A percentile compares a stretch with the other conserved stretches of the same genome.
These are phyloP conservation scores for Ceratorhiza oryzae-sativae DNA, from an alignment of 1,284 basidiomycete species.

Conservation along the genomic window DNA sequence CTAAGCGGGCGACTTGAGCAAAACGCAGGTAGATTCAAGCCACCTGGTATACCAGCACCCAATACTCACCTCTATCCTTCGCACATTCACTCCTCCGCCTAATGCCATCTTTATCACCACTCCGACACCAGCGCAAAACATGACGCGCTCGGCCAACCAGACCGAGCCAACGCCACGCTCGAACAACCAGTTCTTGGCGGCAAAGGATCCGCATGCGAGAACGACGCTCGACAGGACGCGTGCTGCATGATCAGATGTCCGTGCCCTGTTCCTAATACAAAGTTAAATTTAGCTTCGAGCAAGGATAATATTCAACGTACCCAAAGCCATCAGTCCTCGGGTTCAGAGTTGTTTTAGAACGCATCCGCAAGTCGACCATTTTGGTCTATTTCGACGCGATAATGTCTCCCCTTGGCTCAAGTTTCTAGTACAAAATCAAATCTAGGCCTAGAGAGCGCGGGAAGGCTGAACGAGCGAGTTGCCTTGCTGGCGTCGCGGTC, in stretches of 20 bases:
- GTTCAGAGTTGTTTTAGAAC: conserved; percentile 33
- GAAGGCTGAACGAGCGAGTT: background rate
- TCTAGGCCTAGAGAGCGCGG: background rate
- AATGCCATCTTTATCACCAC: conserved; percentile 15
- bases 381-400: background rate
- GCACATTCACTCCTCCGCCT: conserved; percentile 1
- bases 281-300: background rate
- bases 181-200: conserved; percentile 37
- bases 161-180: conserved; percentile 38
- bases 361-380: conserved; percentile 29
- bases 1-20: background rate
- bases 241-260: conserved; percentile 10
- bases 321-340: conserved; percentile 18
- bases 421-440: background rate
- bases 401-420: too few relatives aligned
- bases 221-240: conserved; percentile 26
- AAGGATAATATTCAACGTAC: background rate
- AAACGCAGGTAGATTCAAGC: background rate
- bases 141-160: conserved; percentile 34
- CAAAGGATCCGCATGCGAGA: conserved; percentile 35
- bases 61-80: conserved; percentile 31
- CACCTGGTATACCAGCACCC: background rate
- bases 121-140: conserved; percentile 35
- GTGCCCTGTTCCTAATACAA: conserved; percentile 9
- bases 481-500: conserved; percentile 37